Evolutionary conservation across 164 flowering plant genomes (phyloP), one percentile per base, ranked within the genome.

Genomic region (Annona cherimola): DNA sequence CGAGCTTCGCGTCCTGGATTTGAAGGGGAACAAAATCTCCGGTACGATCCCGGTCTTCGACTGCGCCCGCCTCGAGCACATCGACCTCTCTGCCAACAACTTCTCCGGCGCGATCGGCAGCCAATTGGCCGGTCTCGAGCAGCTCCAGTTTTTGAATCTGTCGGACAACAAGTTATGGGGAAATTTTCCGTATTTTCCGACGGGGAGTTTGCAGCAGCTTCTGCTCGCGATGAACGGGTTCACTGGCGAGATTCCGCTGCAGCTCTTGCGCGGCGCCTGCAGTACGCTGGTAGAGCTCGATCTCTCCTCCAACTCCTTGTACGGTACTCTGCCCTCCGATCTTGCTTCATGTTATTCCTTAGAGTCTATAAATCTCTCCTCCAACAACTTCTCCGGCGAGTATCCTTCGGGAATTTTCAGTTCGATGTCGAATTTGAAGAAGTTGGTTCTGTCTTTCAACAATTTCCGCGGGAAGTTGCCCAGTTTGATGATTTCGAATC

Each of bases 161-260:
- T 84, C 97, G 42, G 71, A 61, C 68, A 95, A 95, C 73, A 77
- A 63, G 65, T 83, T 95, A 44, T 70, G 81, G 0, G 99, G 97
- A 4, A 68, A 69, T 0, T 18, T 95, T 46, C 98, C 98, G 4
- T 9, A 68, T 4, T 63, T 93, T 18, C 80, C 87, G 0, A 59
- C 76, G 20, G 71, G 73, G 6, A 84, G 63, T 19, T 44, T 95
- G 73, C 79, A 76, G 84, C 83, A 41, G 61, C 78, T 92, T 41
- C 79, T 77, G 67, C 82, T 95, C 35, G 76, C 87, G 1, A 42
- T 59, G 39, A 91, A 93, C 71, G 42, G 63, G 4, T 82, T 95
- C 59, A 63, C 73, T 14, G 97, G 99, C 0, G 80, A 73, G 73
- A 71, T 92, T 41, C 91, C 97, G 3, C 35, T 44, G 57, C 41